Conservation (phyloP, 1,139 yeast genomes). For the Arxiozyma slooffiae region DNA sequence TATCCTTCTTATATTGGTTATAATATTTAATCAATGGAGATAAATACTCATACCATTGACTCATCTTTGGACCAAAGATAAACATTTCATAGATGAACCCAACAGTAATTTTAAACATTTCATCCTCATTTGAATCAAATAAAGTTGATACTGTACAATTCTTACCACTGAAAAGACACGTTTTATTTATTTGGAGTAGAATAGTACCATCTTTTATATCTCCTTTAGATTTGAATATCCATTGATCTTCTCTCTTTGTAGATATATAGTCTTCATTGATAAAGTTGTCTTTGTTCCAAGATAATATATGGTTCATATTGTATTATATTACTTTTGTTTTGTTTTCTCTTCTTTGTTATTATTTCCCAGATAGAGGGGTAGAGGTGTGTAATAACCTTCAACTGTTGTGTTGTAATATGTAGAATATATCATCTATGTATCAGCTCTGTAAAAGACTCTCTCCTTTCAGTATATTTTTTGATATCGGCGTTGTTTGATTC, state of each 20-base stretch:
- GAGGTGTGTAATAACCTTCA: too few relatives aligned
- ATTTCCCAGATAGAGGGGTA: too few relatives aligned
- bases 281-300: slow-evolving; percentile 2
- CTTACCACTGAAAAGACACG: slow-evolving; percentile 1
- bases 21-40: background rate
- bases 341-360: background rate
- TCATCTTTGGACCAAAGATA: slow-evolving; percentile 26
- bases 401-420: too few relatives aligned
- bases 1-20: too few relatives aligned
- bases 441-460: too few relatives aligned
- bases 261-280: background rate
- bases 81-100: too few relatives aligned
- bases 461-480: too few relatives aligned
- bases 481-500: too few relatives aligned
- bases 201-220: background rate
- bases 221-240: background rate
- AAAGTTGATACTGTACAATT: slow-evolving; percentile 24
- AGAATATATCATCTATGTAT: too few relatives aligned
- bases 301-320: background rate
- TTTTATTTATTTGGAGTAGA: background rate
- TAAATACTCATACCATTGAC: slow-evolving; percentile 2
- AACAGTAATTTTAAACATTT: too few relatives aligned
- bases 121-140: slow-evolving; percentile 49
- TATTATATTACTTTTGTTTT: background rate
- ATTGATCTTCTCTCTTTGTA: background rate